Evolutionary conservation across 2,329 filamentous ascomycete species (phyloP).

Genomic region (Elsinoe arachidis): DNA sequence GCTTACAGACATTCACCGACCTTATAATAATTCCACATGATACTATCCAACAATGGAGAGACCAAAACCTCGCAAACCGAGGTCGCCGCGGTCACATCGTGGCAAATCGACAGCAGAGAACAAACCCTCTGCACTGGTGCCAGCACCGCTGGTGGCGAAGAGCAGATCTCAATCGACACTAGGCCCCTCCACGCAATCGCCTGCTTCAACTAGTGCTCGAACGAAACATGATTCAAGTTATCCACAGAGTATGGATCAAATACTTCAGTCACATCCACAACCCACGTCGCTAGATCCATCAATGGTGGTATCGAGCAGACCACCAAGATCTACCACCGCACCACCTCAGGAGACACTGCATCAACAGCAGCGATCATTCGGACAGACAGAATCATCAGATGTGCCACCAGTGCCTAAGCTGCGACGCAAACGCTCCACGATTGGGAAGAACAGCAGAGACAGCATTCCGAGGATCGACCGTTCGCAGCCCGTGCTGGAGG

Average conservation of each 20-base stretch:
- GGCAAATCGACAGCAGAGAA: neutral
- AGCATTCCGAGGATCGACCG: neutral
- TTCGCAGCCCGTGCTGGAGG: neutral
- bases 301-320: neutral
- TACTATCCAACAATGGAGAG: neutral
- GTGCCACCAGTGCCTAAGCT: neutral
- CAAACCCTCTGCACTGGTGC: neutral
- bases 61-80: conserved; percentile 4
- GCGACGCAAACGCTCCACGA: conserved; percentile 5
- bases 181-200: neutral
- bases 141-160: conserved; percentile 1
- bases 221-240: neutral
- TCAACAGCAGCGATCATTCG: neutral
- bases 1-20: too few species aligned
- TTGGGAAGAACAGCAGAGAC: neutral
- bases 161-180: neutral
- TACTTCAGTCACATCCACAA: neutral
- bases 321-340: neutral
- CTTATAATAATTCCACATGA: neutral
- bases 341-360: neutral
- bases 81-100: conserved; percentile 9
- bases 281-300: neutral
- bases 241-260: conserved; percentile 5
- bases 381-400: neutral
- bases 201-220: neutral